Conservation (phyloP, 257 asterid species). For the Solanum dulcamara region DNA sequence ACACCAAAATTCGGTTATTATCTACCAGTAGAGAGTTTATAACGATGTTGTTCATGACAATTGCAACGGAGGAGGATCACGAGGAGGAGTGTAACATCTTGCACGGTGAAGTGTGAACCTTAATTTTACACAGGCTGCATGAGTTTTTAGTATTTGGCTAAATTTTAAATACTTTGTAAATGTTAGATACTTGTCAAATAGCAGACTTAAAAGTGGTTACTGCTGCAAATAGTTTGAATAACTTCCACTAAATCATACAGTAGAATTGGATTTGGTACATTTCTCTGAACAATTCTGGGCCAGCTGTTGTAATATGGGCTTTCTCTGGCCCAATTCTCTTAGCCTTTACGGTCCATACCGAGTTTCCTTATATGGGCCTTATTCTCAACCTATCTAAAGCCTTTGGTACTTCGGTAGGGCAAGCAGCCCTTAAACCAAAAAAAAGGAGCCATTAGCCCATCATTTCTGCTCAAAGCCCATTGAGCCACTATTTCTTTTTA, state of each 20-base stretch:
- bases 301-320: not conserved
- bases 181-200: not conserved
- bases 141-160: not conserved
- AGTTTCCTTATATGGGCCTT: not conserved
- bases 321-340: not conserved
- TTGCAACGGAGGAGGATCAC: too few relatives aligned
- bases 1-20: too few relatives aligned
- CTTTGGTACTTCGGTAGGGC: too few relatives aligned
- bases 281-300: not conserved
- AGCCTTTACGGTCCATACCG: too few relatives aligned
- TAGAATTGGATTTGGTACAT: not conserved
- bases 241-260: not conserved
- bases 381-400: not conserved
- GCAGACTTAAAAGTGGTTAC: not conserved
- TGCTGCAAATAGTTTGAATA: not conserved
- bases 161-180: not conserved
- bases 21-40: too few relatives aligned
- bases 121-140: too few relatives aligned
- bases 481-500: not conserved
- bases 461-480: not conserved
- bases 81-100: too few relatives aligned
- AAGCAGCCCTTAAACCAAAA: too few relatives aligned
- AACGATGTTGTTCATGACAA: too few relatives aligned
- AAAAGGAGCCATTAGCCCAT: not conserved
- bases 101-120: too few relatives aligned